Evolutionary conservation across 2,329 filamentous ascomycete species (phyloP).

Genomic region (Domatiomyces globalis): DNA sequence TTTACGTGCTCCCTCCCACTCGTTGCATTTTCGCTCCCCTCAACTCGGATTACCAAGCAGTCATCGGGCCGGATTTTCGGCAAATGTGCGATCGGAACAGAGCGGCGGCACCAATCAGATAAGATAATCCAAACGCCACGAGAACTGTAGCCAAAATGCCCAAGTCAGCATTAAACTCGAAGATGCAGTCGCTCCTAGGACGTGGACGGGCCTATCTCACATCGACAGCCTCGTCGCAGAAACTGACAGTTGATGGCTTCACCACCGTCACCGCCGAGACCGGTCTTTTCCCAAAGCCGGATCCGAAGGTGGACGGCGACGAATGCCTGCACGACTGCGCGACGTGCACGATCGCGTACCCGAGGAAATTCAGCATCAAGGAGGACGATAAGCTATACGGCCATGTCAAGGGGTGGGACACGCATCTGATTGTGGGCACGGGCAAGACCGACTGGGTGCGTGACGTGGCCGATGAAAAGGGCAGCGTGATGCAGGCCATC

Average conservation of each 20-base stretch:
- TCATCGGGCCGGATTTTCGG: neutral
- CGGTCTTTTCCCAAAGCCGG: conserved; percentile 58
- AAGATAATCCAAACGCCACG: neutral
- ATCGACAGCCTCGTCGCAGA: conserved; percentile 4
- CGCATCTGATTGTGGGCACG: conserved; percentile 85
- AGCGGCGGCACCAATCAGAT: neutral
- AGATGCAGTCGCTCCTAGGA: conserved; percentile 6
- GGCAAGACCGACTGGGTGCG: conserved; percentile 90
- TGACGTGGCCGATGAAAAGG: conserved; percentile 76
- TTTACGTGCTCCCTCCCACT: no score
- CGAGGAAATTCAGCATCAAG: conserved; percentile 59
- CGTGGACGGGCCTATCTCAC: conserved; percentile 3
- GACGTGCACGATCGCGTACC: conserved; percentile 65
- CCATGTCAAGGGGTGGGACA: conserved; percentile 70
- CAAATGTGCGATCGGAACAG: neutral
- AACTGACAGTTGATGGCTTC: conserved; percentile 26
- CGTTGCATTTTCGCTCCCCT: no score
- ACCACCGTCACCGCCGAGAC: conserved; percentile 32
- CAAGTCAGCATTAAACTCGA: neutral
- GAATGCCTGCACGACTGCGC: conserved; percentile 81
- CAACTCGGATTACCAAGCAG: no score
- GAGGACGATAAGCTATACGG: conserved; percentile 69
- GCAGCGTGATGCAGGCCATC: conserved; percentile 68
- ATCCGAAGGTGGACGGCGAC: conserved; percentile 67
- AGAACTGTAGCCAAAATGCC: neutral